These are phyloP conservation scores for Podospora didyma DNA, from an alignment of 495 filamentous ascomycete species.

Conservation along the genomic window DNA sequence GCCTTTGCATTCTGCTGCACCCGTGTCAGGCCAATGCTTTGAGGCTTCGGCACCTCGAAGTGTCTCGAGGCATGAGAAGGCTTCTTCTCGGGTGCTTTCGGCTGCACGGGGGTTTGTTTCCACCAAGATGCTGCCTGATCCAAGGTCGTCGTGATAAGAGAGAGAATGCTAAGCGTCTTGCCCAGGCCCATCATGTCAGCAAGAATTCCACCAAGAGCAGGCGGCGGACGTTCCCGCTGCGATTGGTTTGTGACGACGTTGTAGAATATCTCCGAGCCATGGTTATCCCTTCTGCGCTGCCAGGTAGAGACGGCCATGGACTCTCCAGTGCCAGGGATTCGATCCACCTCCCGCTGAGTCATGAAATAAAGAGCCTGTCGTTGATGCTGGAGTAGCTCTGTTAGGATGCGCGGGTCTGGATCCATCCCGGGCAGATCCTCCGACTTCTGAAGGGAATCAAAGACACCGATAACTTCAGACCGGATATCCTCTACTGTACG, in stretches of 20 bases:
- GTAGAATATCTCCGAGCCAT: conserved; percentile 59
- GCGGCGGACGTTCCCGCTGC: conserved; percentile 58
- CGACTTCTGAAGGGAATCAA: conserved; percentile 70
- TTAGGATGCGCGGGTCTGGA: conserved; percentile 55
- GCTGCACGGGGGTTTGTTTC: conserved; percentile 34
- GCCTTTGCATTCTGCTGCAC: conserved; percentile 66
- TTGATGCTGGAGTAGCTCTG: conserved; percentile 77
- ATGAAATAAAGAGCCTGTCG: conserved; percentile 90
- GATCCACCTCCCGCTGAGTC: conserved; percentile 67
- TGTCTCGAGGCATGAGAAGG: conserved; percentile 25
- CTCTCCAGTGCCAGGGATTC: conserved; percentile 26
- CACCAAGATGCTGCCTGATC: conserved; percentile 57
- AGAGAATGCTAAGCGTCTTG: conserved; percentile 86
- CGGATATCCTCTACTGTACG: conserved; percentile 80
- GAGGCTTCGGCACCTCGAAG: conserved; percentile 33
- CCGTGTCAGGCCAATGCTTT: conserved; percentile 36
- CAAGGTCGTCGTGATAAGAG: conserved; percentile 63
- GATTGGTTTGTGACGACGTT: conserved; percentile 80
- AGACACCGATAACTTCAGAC: conserved; percentile 79
- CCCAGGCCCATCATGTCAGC: conserved; percentile 98
- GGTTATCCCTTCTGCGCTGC: conserved; percentile 49
- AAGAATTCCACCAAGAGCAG: conserved; percentile 79
- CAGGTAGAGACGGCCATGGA: conserved; percentile 69
- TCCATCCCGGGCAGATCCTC: conserved; percentile 78
- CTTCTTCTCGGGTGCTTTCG: conserved; percentile 35